phyloP scores from a whole-genome alignment of 495 filamentous ascomycete genomes.

The Neohortaea acidophila region DNA sequence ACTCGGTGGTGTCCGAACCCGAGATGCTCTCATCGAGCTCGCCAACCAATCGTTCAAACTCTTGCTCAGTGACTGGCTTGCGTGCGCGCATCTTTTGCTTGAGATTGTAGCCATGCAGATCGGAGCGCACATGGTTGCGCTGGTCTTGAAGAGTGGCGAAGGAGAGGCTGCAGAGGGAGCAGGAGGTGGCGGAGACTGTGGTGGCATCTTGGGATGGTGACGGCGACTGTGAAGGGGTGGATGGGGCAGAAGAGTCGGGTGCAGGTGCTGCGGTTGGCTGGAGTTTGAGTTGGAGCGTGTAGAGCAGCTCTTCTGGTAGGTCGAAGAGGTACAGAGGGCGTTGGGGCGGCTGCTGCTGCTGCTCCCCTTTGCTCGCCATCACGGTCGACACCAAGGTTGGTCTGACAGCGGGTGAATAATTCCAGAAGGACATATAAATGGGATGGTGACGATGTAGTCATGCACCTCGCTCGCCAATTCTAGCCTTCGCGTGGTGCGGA shows the following conservation, averaged over 20 bases:
- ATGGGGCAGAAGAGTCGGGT: background rate
- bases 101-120: constrained; percentile 85
- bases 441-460: too few species aligned
- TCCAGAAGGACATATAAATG: too few species aligned
- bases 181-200: constrained; percentile 42
- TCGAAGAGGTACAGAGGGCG: constrained; percentile 49
- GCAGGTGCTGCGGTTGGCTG: constrained; percentile 4
- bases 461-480: too few species aligned
- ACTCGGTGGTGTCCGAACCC: constrained; percentile 50
- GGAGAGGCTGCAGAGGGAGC: constrained; percentile 59
- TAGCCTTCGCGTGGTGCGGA: too few species aligned
- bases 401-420: too few species aligned
- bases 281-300: constrained; percentile 37
- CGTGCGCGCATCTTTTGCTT: constrained; percentile 70
- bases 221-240: background rate
- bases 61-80: constrained; percentile 50
- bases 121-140: constrained; percentile 71
- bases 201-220: background rate
- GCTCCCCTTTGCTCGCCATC: constrained; percentile 4
- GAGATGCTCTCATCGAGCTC: constrained; percentile 84
- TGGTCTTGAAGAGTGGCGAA: constrained; percentile 67
- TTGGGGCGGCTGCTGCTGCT: constrained; percentile 9
- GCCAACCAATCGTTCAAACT: constrained; percentile 74
- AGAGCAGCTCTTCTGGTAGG: constrained; percentile 62
- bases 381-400: background rate